Percentiles rank a stretch among this genome's conserved stretches.
Conservation (phyloP, 2,329 filamentous ascomycete genomes). For the Microcera coccophila region DNA sequence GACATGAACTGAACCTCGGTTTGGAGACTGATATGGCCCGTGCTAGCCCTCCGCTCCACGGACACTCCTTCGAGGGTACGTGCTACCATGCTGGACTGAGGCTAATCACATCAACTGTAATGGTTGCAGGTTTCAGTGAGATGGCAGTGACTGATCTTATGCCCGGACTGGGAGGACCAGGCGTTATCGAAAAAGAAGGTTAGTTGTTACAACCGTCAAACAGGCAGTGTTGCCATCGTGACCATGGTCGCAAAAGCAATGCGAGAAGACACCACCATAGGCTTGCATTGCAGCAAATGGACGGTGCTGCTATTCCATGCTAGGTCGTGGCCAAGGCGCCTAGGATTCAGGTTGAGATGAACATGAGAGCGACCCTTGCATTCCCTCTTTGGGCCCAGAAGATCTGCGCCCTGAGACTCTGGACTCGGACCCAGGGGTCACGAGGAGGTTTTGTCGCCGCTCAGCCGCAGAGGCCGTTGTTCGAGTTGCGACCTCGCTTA, state of each 20-base stretch:
- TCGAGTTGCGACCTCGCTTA: no score
- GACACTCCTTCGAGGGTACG: no score
- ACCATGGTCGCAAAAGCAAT: constrained; percentile 7
- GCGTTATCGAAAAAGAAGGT: neutral
- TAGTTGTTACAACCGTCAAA: neutral
- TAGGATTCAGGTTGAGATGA: neutral
- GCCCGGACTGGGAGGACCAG: neutral
- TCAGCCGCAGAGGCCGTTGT: neutral
- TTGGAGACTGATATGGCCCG: no score
- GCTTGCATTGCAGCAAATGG: neutral
- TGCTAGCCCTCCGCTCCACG: no score
- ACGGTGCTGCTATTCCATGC: neutral
- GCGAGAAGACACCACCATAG: constrained; percentile 5
- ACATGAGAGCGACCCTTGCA: neutral
- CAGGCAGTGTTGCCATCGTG: constrained; percentile 1
- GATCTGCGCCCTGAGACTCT: neutral
- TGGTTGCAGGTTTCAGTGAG: neutral
- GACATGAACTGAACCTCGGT: no score
- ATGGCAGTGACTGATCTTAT: neutral
- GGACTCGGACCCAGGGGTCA: neutral
- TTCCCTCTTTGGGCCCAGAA: neutral
- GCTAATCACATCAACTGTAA: no score
- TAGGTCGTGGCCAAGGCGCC: neutral
- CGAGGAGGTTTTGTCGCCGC: neutral
- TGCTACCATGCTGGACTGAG: no score